Conservation (phyloP, 768 basidiomycete species). For the Strobilomyces echinocephalus region DNA sequence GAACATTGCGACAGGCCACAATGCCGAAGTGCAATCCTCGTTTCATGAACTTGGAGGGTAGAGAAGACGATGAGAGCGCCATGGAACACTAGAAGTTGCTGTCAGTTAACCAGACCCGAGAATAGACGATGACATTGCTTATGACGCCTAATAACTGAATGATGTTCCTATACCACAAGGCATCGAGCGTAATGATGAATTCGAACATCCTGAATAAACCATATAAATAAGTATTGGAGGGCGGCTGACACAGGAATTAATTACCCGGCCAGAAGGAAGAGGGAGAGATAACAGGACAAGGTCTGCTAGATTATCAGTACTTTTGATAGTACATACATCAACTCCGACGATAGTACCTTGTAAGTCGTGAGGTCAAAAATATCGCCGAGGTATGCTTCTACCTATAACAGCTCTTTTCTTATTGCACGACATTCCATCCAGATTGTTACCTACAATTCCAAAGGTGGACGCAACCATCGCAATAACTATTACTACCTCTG, state of each 20-base stretch:
- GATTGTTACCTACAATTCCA: conserved; percentile 43
- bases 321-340: not conserved
- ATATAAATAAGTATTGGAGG: not conserved
- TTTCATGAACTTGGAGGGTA: conserved; percentile 73
- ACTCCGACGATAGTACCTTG: conserved; percentile 41
- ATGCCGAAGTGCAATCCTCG: conserved; percentile 51
- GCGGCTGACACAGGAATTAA: conserved; percentile 30
- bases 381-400: conserved; percentile 34
- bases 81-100: conserved; percentile 54
- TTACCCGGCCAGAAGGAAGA: conserved; percentile 80
- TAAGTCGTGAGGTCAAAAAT: conserved; percentile 32
- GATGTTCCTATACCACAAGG: conserved; percentile 68
- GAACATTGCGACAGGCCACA: conserved; percentile 37
- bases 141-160: conserved; percentile 75
- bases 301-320: conserved; percentile 42
- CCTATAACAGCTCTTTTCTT: conserved; percentile 35
- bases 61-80: conserved; percentile 69
- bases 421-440: not conserved
- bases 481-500: conserved; percentile 73
- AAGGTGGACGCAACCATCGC: conserved; percentile 72
- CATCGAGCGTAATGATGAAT: conserved; percentile 75
- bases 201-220: conserved; percentile 63
- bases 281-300: conserved; percentile 76
- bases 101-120: conserved; percentile 2
- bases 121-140: conserved; percentile 37